Conservation (phyloP, 257 asterid species). For the Penstemon eatonii region DNA sequence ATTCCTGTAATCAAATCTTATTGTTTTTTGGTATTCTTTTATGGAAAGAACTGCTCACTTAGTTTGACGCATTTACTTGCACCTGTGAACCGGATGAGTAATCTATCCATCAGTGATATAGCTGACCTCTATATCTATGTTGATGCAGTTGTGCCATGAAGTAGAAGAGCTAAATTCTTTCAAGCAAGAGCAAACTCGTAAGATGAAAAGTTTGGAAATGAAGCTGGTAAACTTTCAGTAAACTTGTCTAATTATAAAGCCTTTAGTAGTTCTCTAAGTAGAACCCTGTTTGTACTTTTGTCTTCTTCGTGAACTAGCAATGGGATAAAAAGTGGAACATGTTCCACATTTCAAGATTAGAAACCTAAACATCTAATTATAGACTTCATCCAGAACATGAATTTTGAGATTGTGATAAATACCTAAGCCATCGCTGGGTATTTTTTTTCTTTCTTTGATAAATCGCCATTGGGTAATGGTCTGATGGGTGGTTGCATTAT, state of each 20-base stretch:
- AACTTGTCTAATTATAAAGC: conserved; percentile 9
- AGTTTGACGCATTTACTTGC: conserved; percentile 7
- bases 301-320: conserved; percentile 16
- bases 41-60: neutral
- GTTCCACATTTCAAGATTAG: neutral
- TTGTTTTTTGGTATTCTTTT: too few relatives aligned
- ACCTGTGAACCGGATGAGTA: neutral
- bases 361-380: neutral
- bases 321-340: conserved; percentile 1
- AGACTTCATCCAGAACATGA: conserved; percentile 1
- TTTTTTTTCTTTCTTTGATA: too few relatives aligned
- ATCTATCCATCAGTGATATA: neutral
- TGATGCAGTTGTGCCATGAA: conserved; percentile 55
- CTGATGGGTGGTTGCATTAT: too few relatives aligned
- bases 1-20: too few relatives aligned
- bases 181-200: conserved; percentile 48
- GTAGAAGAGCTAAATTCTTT: conserved; percentile 52
- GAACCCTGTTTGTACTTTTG: neutral
- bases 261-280: conserved; percentile 15
- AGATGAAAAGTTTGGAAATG: conserved; percentile 45
- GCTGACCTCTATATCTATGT: conserved; percentile 26
- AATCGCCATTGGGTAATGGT: too few relatives aligned
- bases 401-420: neutral
- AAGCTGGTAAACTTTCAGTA: conserved; percentile 58
- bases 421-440: neutral